Evolutionary conservation across 2,329 filamentous ascomycete species (phyloP), one percentile per base, ranked within the genome.

Genomic region (Cercospora zeae-maydis): DNA sequence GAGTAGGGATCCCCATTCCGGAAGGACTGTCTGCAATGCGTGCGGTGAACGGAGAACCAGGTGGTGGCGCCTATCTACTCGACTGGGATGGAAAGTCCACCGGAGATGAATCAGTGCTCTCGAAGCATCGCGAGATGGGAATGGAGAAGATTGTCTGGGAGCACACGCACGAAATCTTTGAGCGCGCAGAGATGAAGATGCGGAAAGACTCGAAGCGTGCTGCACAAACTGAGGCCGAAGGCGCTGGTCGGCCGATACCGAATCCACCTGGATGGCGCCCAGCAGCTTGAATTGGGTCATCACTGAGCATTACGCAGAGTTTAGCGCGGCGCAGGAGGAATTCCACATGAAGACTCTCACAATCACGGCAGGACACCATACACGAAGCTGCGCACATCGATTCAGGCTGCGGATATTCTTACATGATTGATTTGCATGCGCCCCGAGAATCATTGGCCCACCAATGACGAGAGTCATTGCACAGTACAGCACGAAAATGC

Each of bases 21-120:
- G 69, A 72, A 7, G 74, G 69, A 1, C 36, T 75, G 7, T 66
- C 68, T 8, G 61, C 70, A 8, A 71, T 74, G 59, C 66, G 68
- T 8, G 74, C 70, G 11, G 70, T 69, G 1, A 71, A 75, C 53
- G 72, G 71, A n/a, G 63, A 69, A 47, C 65, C 67, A 8, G 73
- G 75, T 4, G 75, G 74, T 51, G 75, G 76, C 6, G 73, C 74
- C 0, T 77, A 77, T 63, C 60, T 77, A 9, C 70, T 77, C 4
- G 75, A 76, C 57, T 75, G 74, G 71, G 75, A 78, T 57, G 74
- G 74, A 24, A 73, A 72, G 49, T 51, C 71, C 1, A 70, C 74
- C 0, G 75, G 75, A n/a, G 74, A 76, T 33, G 68, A 72, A 59
- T 68, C 61, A 11, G 65, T 75, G 6, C 62, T 77, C 42, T 61